Evolutionary conservation across 2,329 filamentous ascomycete genomes (phyloP).

Genomic region (Neonectria punicea): DNA sequence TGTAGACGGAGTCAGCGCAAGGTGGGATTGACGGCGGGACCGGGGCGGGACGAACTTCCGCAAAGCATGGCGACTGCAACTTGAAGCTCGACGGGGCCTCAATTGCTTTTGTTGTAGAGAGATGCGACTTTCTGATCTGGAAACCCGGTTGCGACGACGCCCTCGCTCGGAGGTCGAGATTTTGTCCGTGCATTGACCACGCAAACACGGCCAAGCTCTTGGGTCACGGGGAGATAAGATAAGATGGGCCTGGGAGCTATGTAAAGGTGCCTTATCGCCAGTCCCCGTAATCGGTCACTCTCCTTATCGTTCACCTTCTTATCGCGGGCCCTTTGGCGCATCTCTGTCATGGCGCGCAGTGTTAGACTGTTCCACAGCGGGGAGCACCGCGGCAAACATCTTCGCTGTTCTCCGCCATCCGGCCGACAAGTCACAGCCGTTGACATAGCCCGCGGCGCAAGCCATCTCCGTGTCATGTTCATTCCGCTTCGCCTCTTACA

Average conservation of each 20-base stretch:
- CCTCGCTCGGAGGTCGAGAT: conserved; percentile 41
- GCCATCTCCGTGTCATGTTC: neutral
- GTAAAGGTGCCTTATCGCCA: neutral
- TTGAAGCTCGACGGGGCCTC: conserved; percentile 42
- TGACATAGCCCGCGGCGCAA: neutral
- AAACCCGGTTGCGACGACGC: conserved; percentile 42
- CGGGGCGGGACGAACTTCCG: conserved; percentile 52
- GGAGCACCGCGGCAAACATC: conserved; percentile 34
- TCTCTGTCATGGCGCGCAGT: neutral
- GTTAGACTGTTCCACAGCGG: conserved; percentile 29
- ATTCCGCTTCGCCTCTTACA: neutral
- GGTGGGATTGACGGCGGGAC: neutral
- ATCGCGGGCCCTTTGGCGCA: neutral
- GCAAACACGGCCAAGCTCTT: conserved; percentile 28
- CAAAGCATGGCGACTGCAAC: conserved; percentile 57
- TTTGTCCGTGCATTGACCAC: conserved; percentile 47
- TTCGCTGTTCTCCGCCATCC: conserved; percentile 42
- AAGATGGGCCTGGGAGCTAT: conserved; percentile 1
- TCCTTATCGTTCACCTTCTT: conserved; percentile 30
- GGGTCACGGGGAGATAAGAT: conserved; percentile 47
- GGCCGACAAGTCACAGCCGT: conserved; percentile 14
- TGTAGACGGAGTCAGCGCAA: conserved; percentile 51
- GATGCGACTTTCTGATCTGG: conserved; percentile 36
- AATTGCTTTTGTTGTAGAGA: conserved; percentile 44
- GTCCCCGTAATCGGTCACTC: neutral